Evolutionary conservation across 23 red algal genomes (phyloP).

Genomic region (Gracilaria gracilis): DNA sequence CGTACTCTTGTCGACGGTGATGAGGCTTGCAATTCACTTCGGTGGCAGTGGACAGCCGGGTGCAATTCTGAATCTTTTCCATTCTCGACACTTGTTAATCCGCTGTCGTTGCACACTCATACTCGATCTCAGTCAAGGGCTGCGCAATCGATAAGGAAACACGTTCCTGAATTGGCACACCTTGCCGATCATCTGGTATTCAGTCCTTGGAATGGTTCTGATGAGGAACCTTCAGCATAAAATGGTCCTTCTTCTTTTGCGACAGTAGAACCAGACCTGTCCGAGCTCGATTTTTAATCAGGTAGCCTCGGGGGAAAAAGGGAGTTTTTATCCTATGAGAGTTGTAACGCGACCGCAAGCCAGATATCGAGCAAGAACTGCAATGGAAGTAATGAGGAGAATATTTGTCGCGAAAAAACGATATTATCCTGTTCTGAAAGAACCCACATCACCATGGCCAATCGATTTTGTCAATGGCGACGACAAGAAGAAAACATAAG

Average conservation of each 20-base stretch:
- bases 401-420: slow-evolving; percentile 60
- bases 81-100: slow-evolving; percentile 90
- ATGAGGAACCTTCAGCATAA: slow-evolving; percentile 34
- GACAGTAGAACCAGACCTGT: slow-evolving; percentile 20
- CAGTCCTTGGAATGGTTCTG: slow-evolving; percentile 79
- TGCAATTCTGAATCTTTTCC: slow-evolving; percentile 91
- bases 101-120: slow-evolving; percentile 58
- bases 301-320: not conserved
- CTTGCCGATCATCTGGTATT: slow-evolving; percentile 80
- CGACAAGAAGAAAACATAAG: not conserved
- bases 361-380: slow-evolving; percentile 74
- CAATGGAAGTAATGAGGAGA: slow-evolving; percentile 79
- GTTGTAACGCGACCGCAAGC: slow-evolving; percentile 73
- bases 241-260: not conserved
- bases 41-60: slow-evolving; percentile 94
- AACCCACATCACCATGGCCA: not conserved
- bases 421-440: not conserved
- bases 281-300: not conserved
- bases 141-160: slow-evolving; percentile 77
- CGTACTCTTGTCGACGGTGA: slow-evolving; percentile 90
- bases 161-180: slow-evolving; percentile 82
- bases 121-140: slow-evolving; percentile 50
- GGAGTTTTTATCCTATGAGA: slow-evolving; percentile 71
- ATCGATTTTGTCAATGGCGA: not conserved
- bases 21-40: slow-evolving; percentile 85